Base-by-base conservation (phyloP, 192 early-diverging fungal species). In the Coemansia sp. region DNA sequence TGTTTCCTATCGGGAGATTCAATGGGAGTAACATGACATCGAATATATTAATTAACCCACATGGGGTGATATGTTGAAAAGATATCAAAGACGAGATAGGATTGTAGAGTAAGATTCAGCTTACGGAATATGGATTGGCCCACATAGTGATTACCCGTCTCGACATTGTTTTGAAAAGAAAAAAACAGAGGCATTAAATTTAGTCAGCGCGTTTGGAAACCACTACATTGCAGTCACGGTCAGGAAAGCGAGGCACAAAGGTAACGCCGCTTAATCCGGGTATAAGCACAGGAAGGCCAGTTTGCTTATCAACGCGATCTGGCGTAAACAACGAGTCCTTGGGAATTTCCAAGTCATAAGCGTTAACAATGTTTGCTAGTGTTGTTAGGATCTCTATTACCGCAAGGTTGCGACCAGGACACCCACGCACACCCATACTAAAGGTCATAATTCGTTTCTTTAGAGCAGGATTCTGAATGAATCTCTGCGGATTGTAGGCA, bases 341-440 rank as follows among this genome's bases (percentile, higher is more conserved):
- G 0, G 80, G 80, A 42, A 77, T 15, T 19, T 67, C 46, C 9
- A 82, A 9, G 6, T 77, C 71, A 21, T 67, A 82, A 4, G 32
- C 32, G 49, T 66, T 76, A 8, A 82, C 40, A 16, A 82, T 40
- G 41, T 82, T 82, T 0, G 74, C 75, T 65, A 82, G 52, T 3
- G 75, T 71, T 0, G 75, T 69, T 3, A 74, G 9, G 9, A 82
- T 68, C 62, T 82, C 74, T 22, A 73, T 59, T 68, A 58, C 56
- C 9, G 80, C 80, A 67, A 82, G 39, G 61, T 82, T 41, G 6
- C 62, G 62, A 0, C 80, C 80, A 15, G 80, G 80, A 15, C 80
- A 82, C 4, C 63, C 66, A 16, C 80, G 43, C 13, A 77, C 74
- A 13, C 80, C 80, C 10, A 67, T 63, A 21, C 74, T 77, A 26